These are phyloP conservation scores for Hypoxylon lienhwacheense DNA, from an alignment of 495 filamentous ascomycete genomes.

Conservation along the genomic window DNA sequence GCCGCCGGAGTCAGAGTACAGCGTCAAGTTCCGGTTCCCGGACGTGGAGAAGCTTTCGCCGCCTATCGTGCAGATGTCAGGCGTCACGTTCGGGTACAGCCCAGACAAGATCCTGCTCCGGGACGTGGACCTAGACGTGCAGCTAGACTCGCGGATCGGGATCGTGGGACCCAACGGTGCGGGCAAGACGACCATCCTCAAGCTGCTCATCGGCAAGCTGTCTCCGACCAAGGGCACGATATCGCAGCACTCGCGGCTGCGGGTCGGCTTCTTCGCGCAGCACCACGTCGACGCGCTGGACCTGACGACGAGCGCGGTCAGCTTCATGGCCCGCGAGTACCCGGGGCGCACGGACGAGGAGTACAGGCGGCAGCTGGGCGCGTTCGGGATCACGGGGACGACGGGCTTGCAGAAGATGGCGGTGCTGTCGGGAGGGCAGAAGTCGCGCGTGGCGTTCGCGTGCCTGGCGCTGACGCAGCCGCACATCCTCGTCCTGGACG, in stretches of 20 bases:
- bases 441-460: constrained; percentile 96
- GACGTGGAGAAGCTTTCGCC: constrained; percentile 97
- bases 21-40: constrained; percentile 95
- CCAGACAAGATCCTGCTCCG: constrained; percentile 76
- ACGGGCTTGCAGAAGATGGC: constrained; percentile 97
- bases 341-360: constrained; percentile 93
- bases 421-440: constrained; percentile 93
- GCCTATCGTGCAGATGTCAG: constrained; percentile 96
- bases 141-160: constrained; percentile 96
- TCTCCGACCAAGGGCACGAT: constrained; percentile 77
- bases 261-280: constrained; percentile 96
- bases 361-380: constrained; percentile 92
- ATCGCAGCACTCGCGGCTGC: constrained; percentile 80
- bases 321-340: constrained; percentile 92
- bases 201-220: constrained; percentile 88
- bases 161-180: constrained; percentile 99
- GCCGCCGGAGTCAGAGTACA: constrained; percentile 90
- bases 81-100: constrained; percentile 88
- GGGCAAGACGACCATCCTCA: constrained; percentile 95
- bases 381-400: constrained; percentile 97
- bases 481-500: constrained; percentile 96
- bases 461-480: constrained; percentile 90
- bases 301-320: constrained; percentile 81
- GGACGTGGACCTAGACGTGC: constrained; percentile 92
- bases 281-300: constrained; percentile 98